phyloP scores from a whole-genome alignment of 768 basidiomycete species.

The Mycena indigotica region DNA sequence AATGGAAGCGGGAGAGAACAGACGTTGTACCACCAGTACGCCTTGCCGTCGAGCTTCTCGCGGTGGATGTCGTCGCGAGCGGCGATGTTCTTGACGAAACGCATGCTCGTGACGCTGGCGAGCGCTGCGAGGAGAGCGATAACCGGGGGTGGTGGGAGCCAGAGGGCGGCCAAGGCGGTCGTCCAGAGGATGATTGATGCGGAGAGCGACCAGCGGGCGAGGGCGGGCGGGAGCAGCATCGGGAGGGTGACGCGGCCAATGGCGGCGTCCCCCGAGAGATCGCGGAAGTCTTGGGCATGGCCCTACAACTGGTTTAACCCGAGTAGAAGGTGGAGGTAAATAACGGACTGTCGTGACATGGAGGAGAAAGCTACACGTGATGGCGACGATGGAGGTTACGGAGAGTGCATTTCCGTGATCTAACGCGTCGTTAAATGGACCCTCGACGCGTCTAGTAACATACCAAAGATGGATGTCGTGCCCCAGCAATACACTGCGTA shows the following conservation, averaged over 20 bases:
- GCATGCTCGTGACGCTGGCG: slow-evolving; percentile 7
- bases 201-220: slow-evolving; percentile 27
- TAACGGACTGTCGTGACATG: slow-evolving; percentile 39
- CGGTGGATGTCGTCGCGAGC: background rate
- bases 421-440: background rate
- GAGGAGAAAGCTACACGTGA: slow-evolving; percentile 33
- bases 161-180: slow-evolving; percentile 14
- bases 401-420: slow-evolving; percentile 22
- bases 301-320: slow-evolving; percentile 7
- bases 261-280: slow-evolving; percentile 25
- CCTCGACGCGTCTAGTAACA: background rate
- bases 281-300: slow-evolving; percentile 28
- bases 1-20: background rate
- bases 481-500: slow-evolving; percentile 29
- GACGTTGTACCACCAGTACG: slow-evolving; percentile 27
- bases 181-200: slow-evolving; percentile 18
- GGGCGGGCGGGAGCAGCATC: slow-evolving; percentile 20
- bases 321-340: background rate
- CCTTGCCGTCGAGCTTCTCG: slow-evolving; percentile 19
- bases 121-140: slow-evolving; percentile 6
- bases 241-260: slow-evolving; percentile 27
- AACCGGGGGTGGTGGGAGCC: slow-evolving; percentile 19
- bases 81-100: slow-evolving; percentile 21
- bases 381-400: slow-evolving; percentile 23
- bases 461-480: slow-evolving; percentile 25